Evolutionary conservation across 129 eudicot genomes (phyloP).

Genomic region (Saposhnikovia divaricata): DNA sequence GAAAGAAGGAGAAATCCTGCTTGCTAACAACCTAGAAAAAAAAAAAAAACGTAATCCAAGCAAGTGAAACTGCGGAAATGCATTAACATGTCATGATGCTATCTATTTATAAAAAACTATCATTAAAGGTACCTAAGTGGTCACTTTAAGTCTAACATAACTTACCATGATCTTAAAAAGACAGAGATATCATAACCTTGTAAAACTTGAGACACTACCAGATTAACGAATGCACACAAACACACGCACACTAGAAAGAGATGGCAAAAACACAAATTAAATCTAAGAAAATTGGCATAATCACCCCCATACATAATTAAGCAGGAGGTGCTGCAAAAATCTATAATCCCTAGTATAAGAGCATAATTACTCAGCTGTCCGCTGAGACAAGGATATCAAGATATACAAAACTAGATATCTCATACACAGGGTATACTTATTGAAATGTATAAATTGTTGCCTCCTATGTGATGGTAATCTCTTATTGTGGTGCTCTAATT

Average conservation of each 20-base stretch:
- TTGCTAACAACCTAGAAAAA: too few relatives aligned
- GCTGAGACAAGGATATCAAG: background rate
- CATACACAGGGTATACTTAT: background rate
- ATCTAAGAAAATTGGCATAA: background rate
- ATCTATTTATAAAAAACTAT: background rate
- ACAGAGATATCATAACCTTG: too few relatives aligned
- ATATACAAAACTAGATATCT: background rate
- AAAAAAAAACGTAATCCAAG: too few relatives aligned
- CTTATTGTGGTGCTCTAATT: constrained; percentile 7
- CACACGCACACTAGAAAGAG: background rate
- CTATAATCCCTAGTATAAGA: background rate
- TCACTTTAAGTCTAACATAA: background rate
- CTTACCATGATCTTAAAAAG: background rate
- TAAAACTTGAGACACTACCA: too few relatives aligned
- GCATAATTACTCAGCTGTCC: background rate
- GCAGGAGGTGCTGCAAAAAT: background rate
- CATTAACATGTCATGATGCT: background rate
- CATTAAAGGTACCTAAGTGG: background rate
- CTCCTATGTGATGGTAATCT: background rate
- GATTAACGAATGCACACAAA: too few relatives aligned
- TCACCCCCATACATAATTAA: background rate
- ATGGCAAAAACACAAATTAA: background rate
- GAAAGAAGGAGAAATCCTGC: too few relatives aligned
- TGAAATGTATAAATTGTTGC: background rate
- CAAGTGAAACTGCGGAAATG: background rate